Conservation (phyloP, 441 rosid genomes). For the Gossypium davidsonii region DNA sequence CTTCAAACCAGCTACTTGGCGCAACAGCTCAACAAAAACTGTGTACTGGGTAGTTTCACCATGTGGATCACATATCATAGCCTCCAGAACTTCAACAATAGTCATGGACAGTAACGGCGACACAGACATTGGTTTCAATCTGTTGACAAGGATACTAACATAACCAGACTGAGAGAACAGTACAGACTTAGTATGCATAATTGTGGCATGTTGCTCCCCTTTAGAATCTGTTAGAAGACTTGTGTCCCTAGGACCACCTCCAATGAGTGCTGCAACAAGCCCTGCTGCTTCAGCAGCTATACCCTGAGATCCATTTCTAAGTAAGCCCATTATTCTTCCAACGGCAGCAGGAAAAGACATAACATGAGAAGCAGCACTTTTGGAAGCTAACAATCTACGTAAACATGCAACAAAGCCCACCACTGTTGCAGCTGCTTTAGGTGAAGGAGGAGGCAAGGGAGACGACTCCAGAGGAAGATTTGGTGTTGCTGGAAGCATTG, state of each 20-base stretch:
- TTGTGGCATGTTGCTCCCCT: slow-evolving; percentile 94
- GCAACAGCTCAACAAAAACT: slow-evolving; percentile 93
- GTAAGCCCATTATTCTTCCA: slow-evolving; percentile 98
- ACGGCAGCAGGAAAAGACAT: slow-evolving; percentile 99
- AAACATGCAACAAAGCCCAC: slow-evolving; percentile 96
- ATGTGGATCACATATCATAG: slow-evolving; percentile 99
- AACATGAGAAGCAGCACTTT: slow-evolving; percentile 93
- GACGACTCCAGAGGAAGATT: slow-evolving; percentile 90
- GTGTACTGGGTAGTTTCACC: slow-evolving; percentile 94
- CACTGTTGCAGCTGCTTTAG: slow-evolving; percentile 99
- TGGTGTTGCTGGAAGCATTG: slow-evolving; percentile 94
- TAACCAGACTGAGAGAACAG: slow-evolving; percentile 76
- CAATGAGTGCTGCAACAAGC: slow-evolving; percentile 81
- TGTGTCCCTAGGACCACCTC: slow-evolving; percentile 74
- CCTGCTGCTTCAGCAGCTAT: slow-evolving; percentile 94
- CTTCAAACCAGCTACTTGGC: slow-evolving; percentile 92
- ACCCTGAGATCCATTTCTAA: slow-evolving; percentile 96
- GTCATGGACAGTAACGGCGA: slow-evolving; percentile 96
- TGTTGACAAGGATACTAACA: slow-evolving; percentile 72
- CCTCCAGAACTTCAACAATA: slow-evolving; percentile 96
- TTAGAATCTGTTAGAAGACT: slow-evolving; percentile 54
- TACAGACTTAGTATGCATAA: slow-evolving; percentile 95
- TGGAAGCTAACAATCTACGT: slow-evolving; percentile 87
- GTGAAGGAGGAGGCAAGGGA: slow-evolving; percentile 98
- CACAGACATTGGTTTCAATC: slow-evolving; percentile 91